phyloP scores from a whole-genome alignment of 2,329 filamentous ascomycete genomes.

The Ophiostoma tasmaniense region DNA sequence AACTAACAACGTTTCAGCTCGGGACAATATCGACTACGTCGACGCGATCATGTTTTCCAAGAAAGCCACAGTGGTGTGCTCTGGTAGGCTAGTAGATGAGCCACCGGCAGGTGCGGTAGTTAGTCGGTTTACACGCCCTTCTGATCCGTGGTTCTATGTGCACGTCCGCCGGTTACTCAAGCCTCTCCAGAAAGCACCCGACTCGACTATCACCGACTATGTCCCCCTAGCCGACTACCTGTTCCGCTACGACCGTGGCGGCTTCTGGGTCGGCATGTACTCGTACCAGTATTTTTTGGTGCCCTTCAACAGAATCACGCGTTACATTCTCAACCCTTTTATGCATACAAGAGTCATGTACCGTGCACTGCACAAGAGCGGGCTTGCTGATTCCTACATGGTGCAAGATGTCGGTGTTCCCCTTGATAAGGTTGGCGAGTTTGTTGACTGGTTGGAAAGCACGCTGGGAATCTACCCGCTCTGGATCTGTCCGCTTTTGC shows the following conservation, averaged over 20 bases:
- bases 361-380: constrained; percentile 53
- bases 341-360: constrained; percentile 59
- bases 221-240: constrained; percentile 58
- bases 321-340: constrained; percentile 52
- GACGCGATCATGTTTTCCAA: constrained; percentile 59
- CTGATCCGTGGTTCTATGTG: constrained; percentile 67
- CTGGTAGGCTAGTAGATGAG: constrained; percentile 47
- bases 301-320: constrained; percentile 51
- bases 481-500: constrained; percentile 47
- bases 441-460: constrained; percentile 40
- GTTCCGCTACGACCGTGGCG: constrained; percentile 62
- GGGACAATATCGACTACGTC: constrained; percentile 46
- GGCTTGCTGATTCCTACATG: constrained; percentile 51
- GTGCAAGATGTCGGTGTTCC: constrained; percentile 56
- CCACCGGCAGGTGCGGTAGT: constrained; percentile 29
- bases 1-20: background rate
- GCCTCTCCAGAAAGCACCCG: constrained; percentile 22
- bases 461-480: constrained; percentile 44
- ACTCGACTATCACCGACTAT: constrained; percentile 32
- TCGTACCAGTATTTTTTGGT: constrained; percentile 56
- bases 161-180: constrained; percentile 45
- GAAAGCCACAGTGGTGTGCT: constrained; percentile 49
- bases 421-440: constrained; percentile 34
- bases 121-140: constrained; percentile 45
- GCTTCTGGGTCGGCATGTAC: constrained; percentile 57